Evolutionary conservation across 78 protist species (phyloP), one percentile per base, ranked within the genome.

Genomic region (Neovahlkampfia damariscottae): DNA sequence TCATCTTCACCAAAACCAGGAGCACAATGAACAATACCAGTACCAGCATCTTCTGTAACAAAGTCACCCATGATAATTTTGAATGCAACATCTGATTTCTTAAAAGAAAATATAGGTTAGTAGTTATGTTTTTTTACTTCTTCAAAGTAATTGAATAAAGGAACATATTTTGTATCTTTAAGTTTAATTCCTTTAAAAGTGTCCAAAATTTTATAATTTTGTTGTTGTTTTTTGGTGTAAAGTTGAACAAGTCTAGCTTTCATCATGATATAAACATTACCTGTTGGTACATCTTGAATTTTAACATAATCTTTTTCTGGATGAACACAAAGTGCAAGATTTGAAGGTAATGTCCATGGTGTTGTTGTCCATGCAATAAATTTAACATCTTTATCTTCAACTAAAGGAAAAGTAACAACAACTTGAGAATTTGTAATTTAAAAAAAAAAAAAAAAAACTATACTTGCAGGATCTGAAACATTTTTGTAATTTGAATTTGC

Each of bases 1-100:
- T 98, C 99, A 82, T 98, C 99, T 82, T 98, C 99, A 70, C 99
- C 99, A 79, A 92, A 97, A 31, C 90, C 96, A 34, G 99, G 99
- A 2, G 99, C 99, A 40, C 81, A 70, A 84, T 98, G 99, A 19
- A 98, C 99, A 19, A 98, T 79, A 81, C 99, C 99, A n/a, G 98
- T 91, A 74, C 99, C 91, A 40, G 41, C 7, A 80, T 88, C 97
- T 32, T 68, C 87, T 4, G 96, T 91, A 50, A 97, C 99, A 81
- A 87, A 97, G 34, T 4, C 71, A 85, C 92, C 99, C 7, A 62
- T 1, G 38, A 89, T 30, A 30, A 96, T 90, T 31, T 41, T 28
- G 92, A 95, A 96, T 27, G 91, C 94, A 19, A 89, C 85, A 2
- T 0, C 30, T 8, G 67, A 8, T 19, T 3, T 8, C 27, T 76